A percentile compares a stretch with the other conserved stretches of the same genome.
Evolutionary conservation across 495 filamentous ascomycete genomes (phyloP).

Genomic region (Penicillium atrosanguineum): DNA sequence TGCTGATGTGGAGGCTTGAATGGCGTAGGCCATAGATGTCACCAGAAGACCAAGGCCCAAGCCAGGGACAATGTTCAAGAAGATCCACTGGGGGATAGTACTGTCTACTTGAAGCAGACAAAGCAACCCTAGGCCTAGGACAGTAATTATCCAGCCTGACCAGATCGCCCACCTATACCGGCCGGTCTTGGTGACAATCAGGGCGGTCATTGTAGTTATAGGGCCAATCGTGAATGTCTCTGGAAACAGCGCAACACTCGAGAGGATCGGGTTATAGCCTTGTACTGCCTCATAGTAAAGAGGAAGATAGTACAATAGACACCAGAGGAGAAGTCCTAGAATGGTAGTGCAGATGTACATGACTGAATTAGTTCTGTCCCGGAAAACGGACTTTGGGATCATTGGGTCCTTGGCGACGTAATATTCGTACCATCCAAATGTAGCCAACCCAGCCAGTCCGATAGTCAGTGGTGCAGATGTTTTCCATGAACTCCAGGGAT

Average conservation of each 20-base stretch:
- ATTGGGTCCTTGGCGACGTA: not conserved
- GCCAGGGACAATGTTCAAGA: constrained; percentile 49
- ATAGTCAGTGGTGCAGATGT: constrained; percentile 46
- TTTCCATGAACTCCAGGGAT: constrained; percentile 34
- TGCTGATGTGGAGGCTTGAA: constrained; percentile 50
- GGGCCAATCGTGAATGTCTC: constrained; percentile 13
- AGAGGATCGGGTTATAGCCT: constrained; percentile 44
- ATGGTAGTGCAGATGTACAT: not conserved
- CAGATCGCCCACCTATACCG: constrained; percentile 54
- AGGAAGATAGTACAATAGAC: constrained; percentile 55
- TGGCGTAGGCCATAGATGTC: constrained; percentile 46
- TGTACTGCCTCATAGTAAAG: constrained; percentile 61
- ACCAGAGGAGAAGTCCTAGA: constrained; percentile 27
- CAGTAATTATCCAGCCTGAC: constrained; percentile 50
- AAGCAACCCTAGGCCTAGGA: constrained; percentile 46
- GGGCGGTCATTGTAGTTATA: constrained; percentile 28
- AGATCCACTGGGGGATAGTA: constrained; percentile 45
- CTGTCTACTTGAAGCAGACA: constrained; percentile 43
- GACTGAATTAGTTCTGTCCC: not conserved
- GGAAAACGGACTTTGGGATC: not conserved
- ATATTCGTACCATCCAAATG: constrained; percentile 39
- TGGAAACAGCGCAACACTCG: constrained; percentile 54
- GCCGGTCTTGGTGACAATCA: constrained; percentile 46
- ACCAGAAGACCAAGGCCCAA: constrained; percentile 54
- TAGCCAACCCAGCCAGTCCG: constrained; percentile 36